These are phyloP conservation scores for Xylaria polymorpha DNA, from an alignment of 2,329 filamentous ascomycete genomes.

Conservation along the genomic window DNA sequence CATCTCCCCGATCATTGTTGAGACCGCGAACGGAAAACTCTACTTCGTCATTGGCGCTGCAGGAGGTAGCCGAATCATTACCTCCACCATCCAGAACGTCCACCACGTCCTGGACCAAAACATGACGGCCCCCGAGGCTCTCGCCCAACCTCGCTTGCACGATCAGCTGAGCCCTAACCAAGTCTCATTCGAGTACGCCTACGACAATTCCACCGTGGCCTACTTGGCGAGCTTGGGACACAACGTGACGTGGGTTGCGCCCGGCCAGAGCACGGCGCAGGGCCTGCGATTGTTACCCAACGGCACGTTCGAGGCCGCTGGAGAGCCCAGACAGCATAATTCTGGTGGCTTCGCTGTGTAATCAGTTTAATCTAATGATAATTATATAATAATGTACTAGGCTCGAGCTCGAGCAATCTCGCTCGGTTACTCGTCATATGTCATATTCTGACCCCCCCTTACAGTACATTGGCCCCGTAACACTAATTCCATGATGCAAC, in stretches of 20 bases:
- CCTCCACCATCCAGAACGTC: conserved; percentile 80
- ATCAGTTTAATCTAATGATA: conserved; percentile 32
- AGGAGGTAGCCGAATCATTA: conserved; percentile 87
- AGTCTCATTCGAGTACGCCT: conserved; percentile 77
- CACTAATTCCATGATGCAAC: too few relatives aligned
- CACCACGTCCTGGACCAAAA: conserved; percentile 77
- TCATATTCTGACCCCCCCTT: background rate
- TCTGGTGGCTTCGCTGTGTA: conserved; percentile 73
- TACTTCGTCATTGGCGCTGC: conserved; percentile 81
- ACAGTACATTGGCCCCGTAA: background rate
- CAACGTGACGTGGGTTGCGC: conserved; percentile 77
- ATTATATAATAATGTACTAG: conserved; percentile 19
- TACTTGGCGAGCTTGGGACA: conserved; percentile 75
- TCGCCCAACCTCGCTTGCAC: conserved; percentile 78
- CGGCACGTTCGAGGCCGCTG: conserved; percentile 79
- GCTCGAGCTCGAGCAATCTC: background rate
- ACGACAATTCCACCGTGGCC: conserved; percentile 75
- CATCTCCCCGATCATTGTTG: conserved; percentile 81
- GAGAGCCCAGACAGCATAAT: conserved; percentile 82
- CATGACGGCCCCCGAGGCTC: conserved; percentile 70
- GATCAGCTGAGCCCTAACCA: conserved; percentile 82
- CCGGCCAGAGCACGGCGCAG: conserved; percentile 77
- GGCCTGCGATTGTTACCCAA: conserved; percentile 73
- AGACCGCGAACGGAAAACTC: conserved; percentile 73
- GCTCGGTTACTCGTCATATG: background rate